These are phyloP conservation scores for Ophiostoma sp. DNA, from an alignment of 2,329 filamentous ascomycete genomes.

Conservation along the genomic window DNA sequence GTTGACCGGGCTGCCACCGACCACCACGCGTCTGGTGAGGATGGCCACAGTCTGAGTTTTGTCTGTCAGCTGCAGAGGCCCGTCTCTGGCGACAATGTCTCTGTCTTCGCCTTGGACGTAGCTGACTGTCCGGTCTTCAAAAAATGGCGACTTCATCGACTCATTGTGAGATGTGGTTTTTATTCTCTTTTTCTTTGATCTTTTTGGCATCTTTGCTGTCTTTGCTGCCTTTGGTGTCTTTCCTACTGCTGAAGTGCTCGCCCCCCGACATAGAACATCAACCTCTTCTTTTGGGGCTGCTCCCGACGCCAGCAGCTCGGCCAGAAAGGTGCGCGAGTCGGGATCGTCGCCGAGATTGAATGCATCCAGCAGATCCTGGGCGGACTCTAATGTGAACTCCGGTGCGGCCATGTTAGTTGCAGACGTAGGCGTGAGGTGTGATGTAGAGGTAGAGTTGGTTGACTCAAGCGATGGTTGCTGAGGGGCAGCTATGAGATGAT, in stretches of 20 bases:
- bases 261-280: neutral
- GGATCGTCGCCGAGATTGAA: conserved; percentile 26
- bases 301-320: conserved; percentile 22
- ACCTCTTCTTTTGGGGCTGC: conserved; percentile 23
- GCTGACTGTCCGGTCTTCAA: conserved; percentile 3
- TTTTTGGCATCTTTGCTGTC: neutral
- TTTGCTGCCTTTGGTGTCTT: neutral
- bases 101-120: neutral
- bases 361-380: conserved; percentile 19
- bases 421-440: neutral
- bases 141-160: conserved; percentile 16
- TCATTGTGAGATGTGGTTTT: neutral
- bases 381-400: neutral
- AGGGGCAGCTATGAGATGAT: neutral
- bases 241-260: neutral
- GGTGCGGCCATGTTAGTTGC: neutral
- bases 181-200: neutral
- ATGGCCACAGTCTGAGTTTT: neutral
- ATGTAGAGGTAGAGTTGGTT: neutral
- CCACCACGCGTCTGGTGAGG: neutral
- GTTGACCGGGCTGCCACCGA: neutral
- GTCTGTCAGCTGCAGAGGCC: neutral
- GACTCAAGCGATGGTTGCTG: neutral
- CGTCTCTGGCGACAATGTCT: neutral
- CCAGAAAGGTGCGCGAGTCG: conserved; percentile 21